These are phyloP conservation scores for Amesomyces nigricolor DNA, from an alignment of 2,329 filamentous ascomycete genomes.

Conservation along the genomic window DNA sequence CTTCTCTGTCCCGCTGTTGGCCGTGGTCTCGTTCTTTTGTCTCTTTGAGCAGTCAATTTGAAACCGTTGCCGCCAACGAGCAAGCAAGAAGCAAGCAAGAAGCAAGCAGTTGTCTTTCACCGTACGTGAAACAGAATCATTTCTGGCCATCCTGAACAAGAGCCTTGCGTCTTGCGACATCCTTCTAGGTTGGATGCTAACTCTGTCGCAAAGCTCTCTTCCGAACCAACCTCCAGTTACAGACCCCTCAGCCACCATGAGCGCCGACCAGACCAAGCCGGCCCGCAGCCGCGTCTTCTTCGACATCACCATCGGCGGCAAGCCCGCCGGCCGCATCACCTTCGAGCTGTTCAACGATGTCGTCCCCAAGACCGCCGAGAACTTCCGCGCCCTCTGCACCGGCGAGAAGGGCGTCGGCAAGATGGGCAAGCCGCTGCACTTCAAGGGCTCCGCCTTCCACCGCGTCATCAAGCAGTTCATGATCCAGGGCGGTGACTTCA, in stretches of 20 bases:
- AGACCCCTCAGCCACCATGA: constrained; percentile 31
- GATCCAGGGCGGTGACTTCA: constrained; percentile 98
- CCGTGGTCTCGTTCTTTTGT: background rate
- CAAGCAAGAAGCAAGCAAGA: background rate
- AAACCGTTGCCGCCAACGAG: background rate
- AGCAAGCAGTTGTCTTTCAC: background rate
- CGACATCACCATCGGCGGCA: constrained; percentile 76
- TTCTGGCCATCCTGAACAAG: too few species aligned
- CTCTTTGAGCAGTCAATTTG: background rate
- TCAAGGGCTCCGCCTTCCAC: constrained; percentile 91
- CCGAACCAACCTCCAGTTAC: background rate
- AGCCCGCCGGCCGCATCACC: constrained; percentile 68
- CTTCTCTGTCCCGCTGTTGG: background rate
- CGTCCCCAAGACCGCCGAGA: constrained; percentile 92
- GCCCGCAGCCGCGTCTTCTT: constrained; percentile 82
- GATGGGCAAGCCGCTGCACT: constrained; percentile 78
- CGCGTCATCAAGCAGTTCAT: constrained; percentile 98
- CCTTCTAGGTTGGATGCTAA: background rate
- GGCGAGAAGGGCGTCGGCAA: constrained; percentile 87
- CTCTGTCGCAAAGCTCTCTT: background rate
- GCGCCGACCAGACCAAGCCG: constrained; percentile 40
- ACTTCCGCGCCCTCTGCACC: constrained; percentile 91
- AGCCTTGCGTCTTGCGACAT: too few species aligned
- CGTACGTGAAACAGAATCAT: too few species aligned
- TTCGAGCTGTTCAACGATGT: constrained; percentile 76